Evolutionary conservation across 2,329 filamentous ascomycete species (phyloP).

Genomic region (Neocatenulostroma microsporum): DNA sequence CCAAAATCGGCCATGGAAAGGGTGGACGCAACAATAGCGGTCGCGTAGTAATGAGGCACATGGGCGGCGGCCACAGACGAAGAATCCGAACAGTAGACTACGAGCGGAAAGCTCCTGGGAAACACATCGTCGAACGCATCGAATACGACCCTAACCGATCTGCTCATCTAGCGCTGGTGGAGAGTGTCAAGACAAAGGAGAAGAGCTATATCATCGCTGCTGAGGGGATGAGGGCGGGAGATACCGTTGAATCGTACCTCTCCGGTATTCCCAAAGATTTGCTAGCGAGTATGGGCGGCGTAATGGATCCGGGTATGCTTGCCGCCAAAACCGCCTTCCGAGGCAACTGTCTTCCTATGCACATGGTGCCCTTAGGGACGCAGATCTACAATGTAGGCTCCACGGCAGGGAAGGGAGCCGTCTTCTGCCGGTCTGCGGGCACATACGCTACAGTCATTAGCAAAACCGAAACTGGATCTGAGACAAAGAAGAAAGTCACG

Average conservation of each 20-base stretch:
- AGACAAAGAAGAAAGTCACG: constrained; percentile 52
- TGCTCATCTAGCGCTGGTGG: constrained; percentile 84
- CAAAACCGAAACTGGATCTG: constrained; percentile 64
- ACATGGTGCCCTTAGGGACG: constrained; percentile 94
- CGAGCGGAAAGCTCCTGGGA: constrained; percentile 65
- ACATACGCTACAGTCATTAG: constrained; percentile 83
- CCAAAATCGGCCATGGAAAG: constrained; percentile 86
- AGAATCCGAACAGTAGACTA: constrained; percentile 92
- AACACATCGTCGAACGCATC: constrained; percentile 84
- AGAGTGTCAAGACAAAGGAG: constrained; percentile 61
- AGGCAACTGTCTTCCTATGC: constrained; percentile 89
- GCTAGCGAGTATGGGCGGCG: constrained; percentile 83
- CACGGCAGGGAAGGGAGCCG: constrained; percentile 62
- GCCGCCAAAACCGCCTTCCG: constrained; percentile 89
- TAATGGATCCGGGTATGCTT: constrained; percentile 88
- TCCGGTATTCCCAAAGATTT: constrained; percentile 80
- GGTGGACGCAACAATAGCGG: constrained; percentile 88
- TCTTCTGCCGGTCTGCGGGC: constrained; percentile 91
- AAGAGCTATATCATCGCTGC: constrained; percentile 93
- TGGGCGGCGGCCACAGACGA: constrained; percentile 84
- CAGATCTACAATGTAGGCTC: constrained; percentile 84
- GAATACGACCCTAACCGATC: constrained; percentile 93
- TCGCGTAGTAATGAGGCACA: constrained; percentile 78
- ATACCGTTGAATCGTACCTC: constrained; percentile 86
- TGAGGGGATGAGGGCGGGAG: constrained; percentile 85